Conservation (phyloP, 163 green algal genomes). For the Coccomyxa subellipsoidea region DNA sequence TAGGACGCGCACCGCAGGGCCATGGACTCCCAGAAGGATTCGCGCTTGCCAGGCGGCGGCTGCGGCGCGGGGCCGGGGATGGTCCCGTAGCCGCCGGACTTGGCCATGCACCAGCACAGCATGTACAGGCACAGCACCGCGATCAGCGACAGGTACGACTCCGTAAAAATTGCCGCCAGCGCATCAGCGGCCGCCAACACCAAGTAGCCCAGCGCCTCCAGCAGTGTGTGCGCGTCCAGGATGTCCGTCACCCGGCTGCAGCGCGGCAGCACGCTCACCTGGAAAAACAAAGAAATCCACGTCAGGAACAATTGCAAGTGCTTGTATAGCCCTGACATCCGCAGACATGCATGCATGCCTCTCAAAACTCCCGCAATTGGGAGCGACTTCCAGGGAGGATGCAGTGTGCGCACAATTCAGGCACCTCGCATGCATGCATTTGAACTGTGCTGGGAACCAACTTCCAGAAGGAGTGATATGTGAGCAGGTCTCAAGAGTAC, state of each 20-base stretch:
- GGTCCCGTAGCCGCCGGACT: conserved; percentile 52
- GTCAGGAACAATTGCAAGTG: too few species aligned
- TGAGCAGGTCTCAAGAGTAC: too few species aligned
- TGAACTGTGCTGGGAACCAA: background rate
- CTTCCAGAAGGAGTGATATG: too few species aligned
- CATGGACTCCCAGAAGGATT: conserved; percentile 9
- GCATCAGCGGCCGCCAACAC: conserved; percentile 25
- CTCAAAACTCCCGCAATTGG: too few species aligned
- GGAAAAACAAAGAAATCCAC: conserved; percentile 83
- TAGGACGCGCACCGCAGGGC: conserved; percentile 10
- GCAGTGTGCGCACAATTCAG: background rate
- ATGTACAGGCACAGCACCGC: conserved; percentile 42
- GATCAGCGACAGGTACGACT: conserved; percentile 56
- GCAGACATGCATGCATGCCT: too few species aligned
- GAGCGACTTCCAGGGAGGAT: too few species aligned
- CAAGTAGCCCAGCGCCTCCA: conserved; percentile 29
- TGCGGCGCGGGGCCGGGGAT: background rate
- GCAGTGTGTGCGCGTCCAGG: conserved; percentile 47
- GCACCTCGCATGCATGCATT: background rate
- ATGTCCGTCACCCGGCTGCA: conserved; percentile 48
- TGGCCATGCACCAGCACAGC: conserved; percentile 51
- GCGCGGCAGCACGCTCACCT: conserved; percentile 70
- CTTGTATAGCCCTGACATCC: conserved; percentile 69
- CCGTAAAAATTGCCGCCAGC: conserved; percentile 46
- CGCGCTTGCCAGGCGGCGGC: background rate